These are phyloP conservation scores for Ceriops zippeliana DNA, from an alignment of 345 rosid genomes.

Conservation along the genomic window DNA sequence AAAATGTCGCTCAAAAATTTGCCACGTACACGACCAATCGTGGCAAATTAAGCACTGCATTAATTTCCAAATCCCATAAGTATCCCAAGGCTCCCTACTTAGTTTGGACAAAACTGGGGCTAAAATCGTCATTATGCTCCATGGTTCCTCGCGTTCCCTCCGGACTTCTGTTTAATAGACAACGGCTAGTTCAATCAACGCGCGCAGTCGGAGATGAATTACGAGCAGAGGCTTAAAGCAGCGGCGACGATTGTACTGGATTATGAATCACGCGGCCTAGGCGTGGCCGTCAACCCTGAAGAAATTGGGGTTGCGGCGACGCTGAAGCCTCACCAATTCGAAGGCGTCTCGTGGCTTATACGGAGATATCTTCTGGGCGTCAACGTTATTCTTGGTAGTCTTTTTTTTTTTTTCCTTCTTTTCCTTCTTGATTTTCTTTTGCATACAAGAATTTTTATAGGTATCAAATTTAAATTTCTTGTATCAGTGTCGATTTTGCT, in stretches of 20 bases:
- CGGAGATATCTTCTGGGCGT: conserved; percentile 63
- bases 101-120: neutral
- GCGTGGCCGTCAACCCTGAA: conserved; percentile 23
- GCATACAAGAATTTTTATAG: neutral
- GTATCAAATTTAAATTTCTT: too few relatives aligned
- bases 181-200: neutral
- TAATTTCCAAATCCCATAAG: neutral
- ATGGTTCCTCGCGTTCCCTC: conserved; percentile 3
- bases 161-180: neutral
- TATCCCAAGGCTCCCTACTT: neutral
- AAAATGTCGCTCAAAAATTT: too few relatives aligned
- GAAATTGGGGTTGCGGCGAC: conserved; percentile 57
- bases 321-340: conserved; percentile 73
- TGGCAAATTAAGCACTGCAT: neutral
- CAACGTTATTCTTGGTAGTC: conserved; percentile 65
- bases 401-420: neutral
- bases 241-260: conserved; percentile 51
- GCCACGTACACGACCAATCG: neutral
- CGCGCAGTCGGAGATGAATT: conserved; percentile 37
- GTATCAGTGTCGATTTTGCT: neutral
- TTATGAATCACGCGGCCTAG: conserved; percentile 27
- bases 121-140: neutral
- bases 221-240: conserved; percentile 55
- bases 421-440: neutral
- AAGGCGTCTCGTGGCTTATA: conserved; percentile 79